Evolutionary conservation across 192 early-diverging fungal species (phyloP), one percentile per base, ranked within the genome.

Genomic region (Chytriomyces hyalinus): DNA sequence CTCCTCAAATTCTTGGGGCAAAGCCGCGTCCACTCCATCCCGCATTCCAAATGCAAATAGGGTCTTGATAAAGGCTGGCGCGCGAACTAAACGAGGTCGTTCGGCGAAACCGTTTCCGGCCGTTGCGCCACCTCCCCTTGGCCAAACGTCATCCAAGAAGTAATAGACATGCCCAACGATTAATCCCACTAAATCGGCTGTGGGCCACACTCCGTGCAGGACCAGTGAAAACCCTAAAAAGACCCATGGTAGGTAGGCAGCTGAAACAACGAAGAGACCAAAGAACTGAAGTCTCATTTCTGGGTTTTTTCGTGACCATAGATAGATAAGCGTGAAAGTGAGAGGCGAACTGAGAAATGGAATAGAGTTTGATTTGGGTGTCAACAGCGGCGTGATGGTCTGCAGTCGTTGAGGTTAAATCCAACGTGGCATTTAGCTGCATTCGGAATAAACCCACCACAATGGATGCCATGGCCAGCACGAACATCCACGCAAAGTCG

Each of bases 221-320:
- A 98, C 65, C 8, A 93, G 70, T 0, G 94, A 93, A 70, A 99
- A 96, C 53, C 90, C 96, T 2, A 97, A 73, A 66, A 98, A 82
- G 0, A 96, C 92, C 91, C 92, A 97, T 1, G 96, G 96, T 0
- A 99, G 84, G 73, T 95, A 96, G 2, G 96, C 92, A 3, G 98
- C 98, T 17, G 90, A 89, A 59, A 97, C 94, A 9, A 89, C 94
- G 76, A 99, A 90, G n/a, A 98, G 76, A 8, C 96, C 96, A 64
- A 98, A 81, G 63, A 99, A 95, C 68, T 90, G 94, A 49, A 99
- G 88, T 69, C 90, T 88, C 51, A 96, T 84, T 68, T 90, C 89
- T n/a, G 96, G 93, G 81, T 99, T 97, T 36, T 94, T 90, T 26
- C 97, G 85, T n/a, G 96, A 93, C 98, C 98, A 99, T 36, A 99